phyloP scores from a whole-genome alignment of 176 grass and related monocot genomes.

The Phyllostachys edulis region DNA sequence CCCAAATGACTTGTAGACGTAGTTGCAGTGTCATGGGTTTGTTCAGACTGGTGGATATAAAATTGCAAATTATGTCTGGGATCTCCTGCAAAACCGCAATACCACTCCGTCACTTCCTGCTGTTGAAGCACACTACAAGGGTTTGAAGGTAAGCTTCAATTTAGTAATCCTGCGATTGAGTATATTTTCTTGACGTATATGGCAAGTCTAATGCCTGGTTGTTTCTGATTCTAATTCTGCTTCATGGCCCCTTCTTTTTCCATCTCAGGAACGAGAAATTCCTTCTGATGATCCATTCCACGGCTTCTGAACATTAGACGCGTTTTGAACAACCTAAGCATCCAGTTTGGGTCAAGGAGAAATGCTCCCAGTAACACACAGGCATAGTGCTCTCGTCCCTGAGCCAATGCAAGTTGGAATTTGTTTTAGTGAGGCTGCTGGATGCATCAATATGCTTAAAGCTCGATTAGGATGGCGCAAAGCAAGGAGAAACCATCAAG shows the following conservation, averaged over 20 bases:
- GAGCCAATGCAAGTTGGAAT: background rate
- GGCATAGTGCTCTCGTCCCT: background rate
- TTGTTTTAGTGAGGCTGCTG: conserved; percentile 1
- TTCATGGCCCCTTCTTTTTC: background rate
- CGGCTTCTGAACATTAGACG: conserved; percentile 62
- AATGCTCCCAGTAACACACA: conserved; percentile 31
- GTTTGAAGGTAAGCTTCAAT: conserved; percentile 68
- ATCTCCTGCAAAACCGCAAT: conserved; percentile 77
- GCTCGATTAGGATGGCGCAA: background rate
- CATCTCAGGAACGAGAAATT: conserved; percentile 74
- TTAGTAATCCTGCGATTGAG: background rate
- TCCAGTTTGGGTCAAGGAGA: conserved; percentile 56
- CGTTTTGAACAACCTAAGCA: conserved; percentile 52
- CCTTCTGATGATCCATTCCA: conserved; percentile 66
- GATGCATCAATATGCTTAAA: background rate
- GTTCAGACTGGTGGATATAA: conserved; percentile 88
- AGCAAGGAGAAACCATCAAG: background rate
- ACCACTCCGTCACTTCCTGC: conserved; percentile 65
- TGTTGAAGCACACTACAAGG: conserved; percentile 82
- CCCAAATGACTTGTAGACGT: too few species aligned
- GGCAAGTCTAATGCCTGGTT: background rate
- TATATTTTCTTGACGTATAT: conserved; percentile 20
- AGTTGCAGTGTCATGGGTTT: conserved; percentile 15
- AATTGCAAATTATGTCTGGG: conserved; percentile 85
- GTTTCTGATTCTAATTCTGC: conserved; percentile 8